These are phyloP conservation scores for Fremontodendron californicum DNA, from an alignment of 345 rosid species.

Conservation along the genomic window DNA sequence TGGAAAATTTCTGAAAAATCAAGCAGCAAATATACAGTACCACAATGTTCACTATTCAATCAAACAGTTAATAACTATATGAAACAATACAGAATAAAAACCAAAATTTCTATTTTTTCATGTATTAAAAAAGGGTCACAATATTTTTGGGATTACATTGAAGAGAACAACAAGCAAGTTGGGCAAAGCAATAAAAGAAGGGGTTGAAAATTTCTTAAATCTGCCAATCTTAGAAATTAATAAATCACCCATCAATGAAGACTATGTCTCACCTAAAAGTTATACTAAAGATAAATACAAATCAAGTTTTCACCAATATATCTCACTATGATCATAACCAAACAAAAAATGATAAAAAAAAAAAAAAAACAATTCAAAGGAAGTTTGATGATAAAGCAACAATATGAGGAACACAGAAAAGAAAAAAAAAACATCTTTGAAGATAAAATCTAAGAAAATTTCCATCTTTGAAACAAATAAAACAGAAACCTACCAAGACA, in stretches of 20 bases:
- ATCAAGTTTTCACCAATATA: not conserved
- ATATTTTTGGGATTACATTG: not conserved
- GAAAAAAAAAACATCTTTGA: no score
- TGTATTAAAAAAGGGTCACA: not conserved
- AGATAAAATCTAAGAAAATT: not conserved
- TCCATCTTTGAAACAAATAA: not conserved
- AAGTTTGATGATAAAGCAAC: not conserved
- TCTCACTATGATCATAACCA: not conserved
- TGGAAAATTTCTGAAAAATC: not conserved
- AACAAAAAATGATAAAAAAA: not conserved
- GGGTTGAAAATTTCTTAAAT: not conserved
- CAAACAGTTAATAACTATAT: slow-evolving; percentile 6
- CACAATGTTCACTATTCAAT: slow-evolving; percentile 6
- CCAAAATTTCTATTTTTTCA: not conserved
- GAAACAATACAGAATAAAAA: not conserved
- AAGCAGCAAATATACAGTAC: not conserved
- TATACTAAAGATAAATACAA: not conserved
- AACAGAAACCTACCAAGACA: not conserved
- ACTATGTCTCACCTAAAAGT: not conserved
- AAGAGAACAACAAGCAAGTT: not conserved
- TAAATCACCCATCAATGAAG: not conserved
- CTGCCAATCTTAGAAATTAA: not conserved
- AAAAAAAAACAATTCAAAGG: not conserved
- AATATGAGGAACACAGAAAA: not conserved
- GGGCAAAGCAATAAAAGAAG: not conserved